These are phyloP conservation scores for Xylaria sp. DNA, from an alignment of 2,329 filamentous ascomycete species.

Conservation along the genomic window DNA sequence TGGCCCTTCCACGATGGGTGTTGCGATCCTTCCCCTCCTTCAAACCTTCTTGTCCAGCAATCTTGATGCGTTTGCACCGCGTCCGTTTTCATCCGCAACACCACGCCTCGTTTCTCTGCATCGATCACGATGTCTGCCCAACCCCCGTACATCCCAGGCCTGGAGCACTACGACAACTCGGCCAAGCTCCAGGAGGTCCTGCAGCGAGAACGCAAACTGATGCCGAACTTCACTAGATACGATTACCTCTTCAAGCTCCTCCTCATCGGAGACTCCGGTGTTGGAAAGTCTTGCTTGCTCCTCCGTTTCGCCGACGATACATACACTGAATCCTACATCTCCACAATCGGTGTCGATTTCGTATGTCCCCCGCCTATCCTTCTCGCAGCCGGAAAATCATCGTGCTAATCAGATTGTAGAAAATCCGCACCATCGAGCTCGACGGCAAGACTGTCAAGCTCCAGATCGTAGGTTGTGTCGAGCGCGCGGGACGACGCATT, in stretches of 20 bases:
- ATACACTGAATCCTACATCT: slow-evolving; percentile 99
- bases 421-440: slow-evolving; percentile 99
- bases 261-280: slow-evolving; percentile 99
- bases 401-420: slow-evolving; percentile 47
- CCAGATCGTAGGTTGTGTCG: slow-evolving; percentile 72
- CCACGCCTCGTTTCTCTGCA: neutral
- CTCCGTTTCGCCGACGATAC: slow-evolving; percentile 98
- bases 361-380: slow-evolving; percentile 50
- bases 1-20: neutral
- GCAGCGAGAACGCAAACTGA: slow-evolving; percentile 7
- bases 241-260: slow-evolving; percentile 99
- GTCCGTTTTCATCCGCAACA: slow-evolving; percentile 6
- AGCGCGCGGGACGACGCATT: neutral
- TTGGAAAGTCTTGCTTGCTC: slow-evolving; percentile 98
- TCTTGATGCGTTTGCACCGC: neutral
- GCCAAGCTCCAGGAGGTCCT: slow-evolving; percentile 23
- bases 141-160: slow-evolving; percentile 14
- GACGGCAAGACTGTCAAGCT: slow-evolving; percentile 99
- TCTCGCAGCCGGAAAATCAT: slow-evolving; percentile 1
- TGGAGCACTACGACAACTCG: slow-evolving; percentile 22
- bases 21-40: neutral
- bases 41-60: neutral
- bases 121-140: slow-evolving; percentile 12
- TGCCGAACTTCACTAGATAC: slow-evolving; percentile 63
- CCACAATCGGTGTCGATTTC: slow-evolving; percentile 98